Percentiles rank a stretch among this genome's conserved stretches.
Evolutionary conservation across 352 stramenopile species (phyloP).

Genomic region (Saprolegnia parasitica): DNA sequence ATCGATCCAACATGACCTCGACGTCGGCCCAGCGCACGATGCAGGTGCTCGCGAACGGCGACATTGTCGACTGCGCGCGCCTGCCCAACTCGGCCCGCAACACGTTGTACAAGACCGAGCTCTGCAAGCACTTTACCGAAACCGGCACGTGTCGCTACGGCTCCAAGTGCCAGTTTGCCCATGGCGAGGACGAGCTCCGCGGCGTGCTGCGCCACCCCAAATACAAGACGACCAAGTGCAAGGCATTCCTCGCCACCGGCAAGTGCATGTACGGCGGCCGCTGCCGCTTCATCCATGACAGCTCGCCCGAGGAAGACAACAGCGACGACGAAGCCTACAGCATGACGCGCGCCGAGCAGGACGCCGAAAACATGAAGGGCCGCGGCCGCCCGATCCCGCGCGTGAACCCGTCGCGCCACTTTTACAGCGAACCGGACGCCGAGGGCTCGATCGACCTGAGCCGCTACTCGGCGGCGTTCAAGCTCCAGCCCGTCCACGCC

Average conservation of each 20-base stretch:
- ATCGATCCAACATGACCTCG: neutral
- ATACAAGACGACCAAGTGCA: slow-evolving; percentile 91
- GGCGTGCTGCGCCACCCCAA: slow-evolving; percentile 84
- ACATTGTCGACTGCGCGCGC: slow-evolving; percentile 78
- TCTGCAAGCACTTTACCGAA: slow-evolving; percentile 84
- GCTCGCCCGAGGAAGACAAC: neutral
- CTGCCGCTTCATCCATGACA: slow-evolving; percentile 85
- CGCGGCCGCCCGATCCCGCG: neutral
- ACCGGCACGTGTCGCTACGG: slow-evolving; percentile 84
- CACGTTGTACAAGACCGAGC: slow-evolving; percentile 84
- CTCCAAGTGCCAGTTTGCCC: slow-evolving; percentile 85
- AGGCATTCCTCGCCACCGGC: slow-evolving; percentile 86
- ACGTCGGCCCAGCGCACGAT: slow-evolving; percentile 32
- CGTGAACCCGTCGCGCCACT: slow-evolving; percentile 6
- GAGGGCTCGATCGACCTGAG: neutral
- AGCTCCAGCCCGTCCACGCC: slow-evolving; percentile 1
- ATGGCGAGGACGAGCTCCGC: slow-evolving; percentile 70
- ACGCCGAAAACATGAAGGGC: slow-evolving; percentile 22
- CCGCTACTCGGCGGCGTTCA: neutral
- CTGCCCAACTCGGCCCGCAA: slow-evolving; percentile 75
- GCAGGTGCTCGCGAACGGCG: slow-evolving; percentile 78
- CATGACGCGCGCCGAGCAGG: slow-evolving; percentile 23
- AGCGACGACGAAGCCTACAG: slow-evolving; percentile 17
- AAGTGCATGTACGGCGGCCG: slow-evolving; percentile 82
- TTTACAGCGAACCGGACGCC: neutral